Base-by-base conservation (phyloP, 768 basidiomycete genomes). In the Phaffia tasmanica region DNA sequence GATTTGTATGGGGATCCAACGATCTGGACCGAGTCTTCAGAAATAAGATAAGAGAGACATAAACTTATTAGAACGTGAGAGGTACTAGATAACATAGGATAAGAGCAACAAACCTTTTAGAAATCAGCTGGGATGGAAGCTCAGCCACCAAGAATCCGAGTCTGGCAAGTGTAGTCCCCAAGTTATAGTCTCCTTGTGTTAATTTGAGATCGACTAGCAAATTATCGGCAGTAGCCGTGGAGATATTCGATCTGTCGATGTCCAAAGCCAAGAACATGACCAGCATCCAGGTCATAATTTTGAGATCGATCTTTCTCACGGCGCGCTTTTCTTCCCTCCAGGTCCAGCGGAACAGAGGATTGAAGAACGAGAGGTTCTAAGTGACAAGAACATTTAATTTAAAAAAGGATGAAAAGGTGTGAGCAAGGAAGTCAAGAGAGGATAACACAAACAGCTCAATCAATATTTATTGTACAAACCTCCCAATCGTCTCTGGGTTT, bases 281-380 rank as follows among this genome's bases (percentile, higher is more conserved):
- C 58, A 76, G 32, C 3, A 74, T 68, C 74, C 75, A 77, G 1
- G 83, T 70, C 77, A 83, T 82, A 70, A 87, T 82, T 42, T 81
- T 78, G 63, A 77, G 72, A 75, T 86, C 85, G 9, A 85, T 80
- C 71, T 82, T 85, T 58, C 85, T 80, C 2, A 59, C 23, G 53
- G 79, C 62, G 64, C 82, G 81, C 74, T 78, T 78, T 75, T 87
- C 85, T 74, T 87, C 85, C 50, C 83, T 73, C 81, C 82, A 85
- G 11, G 85, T 86, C 85, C 86, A 87, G 9, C 85, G 80, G 23
- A 84, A 85, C 19, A 74, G 60, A 1, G 83, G 82, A 72, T 87
- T 83, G 71, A 88, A 86, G 1, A 84, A 80, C 70, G 83, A 83
- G 7, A 79, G 71, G 70, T 85, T 85, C 75, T 86, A 16, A n/a